Base-by-base conservation (phyloP, 106 monocot genomes). In the Dioscorea zingiberensis region DNA sequence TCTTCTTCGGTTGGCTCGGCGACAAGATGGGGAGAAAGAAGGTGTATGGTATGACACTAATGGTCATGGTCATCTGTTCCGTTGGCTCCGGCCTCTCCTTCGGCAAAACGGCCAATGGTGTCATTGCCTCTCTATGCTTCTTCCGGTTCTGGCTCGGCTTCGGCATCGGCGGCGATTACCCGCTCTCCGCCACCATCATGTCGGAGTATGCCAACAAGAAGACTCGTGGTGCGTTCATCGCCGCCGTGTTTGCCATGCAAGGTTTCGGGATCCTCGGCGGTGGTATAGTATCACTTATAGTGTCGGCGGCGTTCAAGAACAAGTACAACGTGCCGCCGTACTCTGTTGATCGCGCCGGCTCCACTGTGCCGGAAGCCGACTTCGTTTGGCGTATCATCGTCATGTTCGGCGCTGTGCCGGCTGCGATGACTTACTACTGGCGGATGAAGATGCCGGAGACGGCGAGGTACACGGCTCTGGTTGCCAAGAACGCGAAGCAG, bases 131-230 rank as follows among this genome's bases (percentile, higher is more conserved):
- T 17, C 82, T 90, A 26, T 85, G 89, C 66, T 85, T 90, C 82
- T 89, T 89, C 82, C 84, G 85, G 49, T 89, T 89, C 79, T 89
- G 89, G 89, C 78, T 85, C 46, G 89, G 89, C 19, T 89, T 89
- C 56, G 89, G 89, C 53, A 80, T 89, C 74, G 89, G 89, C 47
- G 85, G 89, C 19, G 89, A 89, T 59, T 89, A 89, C 64, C 89
- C 89, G 0, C 79, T 89, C 8, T 82, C 82, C 44, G 89, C 89
- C 68, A 90, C 89, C 70, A 90, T 90, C 79, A 90, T 90, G 89
- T 90, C 89, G 6, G 89, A 90, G 65, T 90, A 90, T 72, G 85
- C 89, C 59, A 90, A 90, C 76, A 90, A 90, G 80, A 79, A 76
- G 48, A 89, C 89, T 3, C 84, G 89, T 44, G 89, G 89, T 2